Evolutionary conservation across 345 rosid species (phyloP).

Genomic region (Alliaria petiolata): DNA sequence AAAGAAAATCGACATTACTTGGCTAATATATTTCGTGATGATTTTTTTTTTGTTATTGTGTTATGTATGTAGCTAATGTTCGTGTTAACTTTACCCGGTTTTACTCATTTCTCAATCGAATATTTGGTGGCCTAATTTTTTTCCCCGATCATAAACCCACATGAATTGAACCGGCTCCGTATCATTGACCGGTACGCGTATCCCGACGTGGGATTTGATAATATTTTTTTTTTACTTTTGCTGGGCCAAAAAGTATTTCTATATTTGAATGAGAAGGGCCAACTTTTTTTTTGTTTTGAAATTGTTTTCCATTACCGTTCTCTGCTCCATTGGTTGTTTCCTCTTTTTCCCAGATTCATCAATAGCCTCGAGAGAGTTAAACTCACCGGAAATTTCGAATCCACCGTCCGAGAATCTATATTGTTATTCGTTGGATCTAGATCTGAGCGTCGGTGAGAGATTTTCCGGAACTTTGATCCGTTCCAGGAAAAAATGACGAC

Average conservation of each 20-base stretch:
- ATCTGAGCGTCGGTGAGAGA: slow-evolving; percentile 20
- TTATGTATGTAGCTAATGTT: slow-evolving; percentile 18
- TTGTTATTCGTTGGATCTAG: slow-evolving; percentile 15
- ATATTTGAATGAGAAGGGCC: background rate
- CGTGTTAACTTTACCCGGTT: background rate
- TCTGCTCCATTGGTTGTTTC: slow-evolving; percentile 11
- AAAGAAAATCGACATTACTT: slow-evolving; percentile 57
- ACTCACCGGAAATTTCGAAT: slow-evolving; percentile 11
- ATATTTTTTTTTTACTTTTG: background rate
- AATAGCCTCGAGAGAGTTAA: slow-evolving; percentile 8
- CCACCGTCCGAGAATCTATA: background rate
- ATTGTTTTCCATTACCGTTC: background rate
- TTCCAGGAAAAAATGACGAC: slow-evolving; percentile 70
- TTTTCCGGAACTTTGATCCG: slow-evolving; percentile 23
- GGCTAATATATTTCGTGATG: slow-evolving; percentile 46
- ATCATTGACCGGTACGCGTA: slow-evolving; percentile 11
- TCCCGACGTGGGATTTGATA: slow-evolving; percentile 4
- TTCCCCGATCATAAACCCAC: background rate
- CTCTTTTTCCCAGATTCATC: slow-evolving; percentile 20
- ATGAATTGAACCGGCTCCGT: slow-evolving; percentile 4
- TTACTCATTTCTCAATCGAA: background rate
- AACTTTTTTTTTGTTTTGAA: background rate
- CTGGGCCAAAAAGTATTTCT: background rate
- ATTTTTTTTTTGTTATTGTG: slow-evolving; percentile 42
- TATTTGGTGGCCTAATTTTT: background rate